Evolutionary conservation across 164 flowering plant genomes (phyloP).

Genomic region (Vitis rupestris): DNA sequence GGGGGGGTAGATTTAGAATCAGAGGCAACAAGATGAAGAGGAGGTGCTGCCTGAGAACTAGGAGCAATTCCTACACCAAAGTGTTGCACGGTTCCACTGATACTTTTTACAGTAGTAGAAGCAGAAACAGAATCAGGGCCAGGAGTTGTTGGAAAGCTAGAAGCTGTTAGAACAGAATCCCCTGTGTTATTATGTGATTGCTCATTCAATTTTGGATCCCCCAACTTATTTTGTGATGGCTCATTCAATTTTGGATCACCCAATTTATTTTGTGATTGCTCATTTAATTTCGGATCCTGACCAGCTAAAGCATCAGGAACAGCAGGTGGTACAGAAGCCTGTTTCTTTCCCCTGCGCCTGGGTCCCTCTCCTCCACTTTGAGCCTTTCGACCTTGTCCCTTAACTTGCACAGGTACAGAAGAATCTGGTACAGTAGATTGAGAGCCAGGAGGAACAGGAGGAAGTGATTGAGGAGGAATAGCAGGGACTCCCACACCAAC

Average conservation of each 20-base stretch:
- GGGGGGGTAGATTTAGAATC: constrained; percentile 17
- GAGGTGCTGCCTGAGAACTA: constrained; percentile 18
- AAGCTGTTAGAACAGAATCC: constrained; percentile 7
- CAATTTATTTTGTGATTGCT: background rate
- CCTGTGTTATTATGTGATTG: constrained; percentile 10
- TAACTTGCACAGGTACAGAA: constrained; percentile 17
- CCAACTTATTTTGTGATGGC: background rate
- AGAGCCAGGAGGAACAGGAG: too few species aligned
- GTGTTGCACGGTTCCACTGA: constrained; percentile 25
- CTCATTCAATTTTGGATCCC: too few species aligned
- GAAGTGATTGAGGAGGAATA: too few species aligned
- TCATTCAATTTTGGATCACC: background rate
- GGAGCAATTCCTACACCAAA: constrained; percentile 21
- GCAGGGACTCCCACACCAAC: too few species aligned
- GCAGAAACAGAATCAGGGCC: constrained; percentile 25
- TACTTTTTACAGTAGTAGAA: constrained; percentile 16
- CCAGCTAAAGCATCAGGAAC: constrained; percentile 23
- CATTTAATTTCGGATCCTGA: constrained; percentile 25
- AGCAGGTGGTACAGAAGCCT: constrained; percentile 15
- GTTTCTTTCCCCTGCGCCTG: constrained; percentile 37
- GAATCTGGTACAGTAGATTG: background rate
- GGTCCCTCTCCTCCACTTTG: constrained; percentile 21
- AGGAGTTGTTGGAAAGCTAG: constrained; percentile 6
- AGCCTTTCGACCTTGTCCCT: constrained; percentile 21
- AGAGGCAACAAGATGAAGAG: constrained; percentile 22